phyloP scores from a whole-genome alignment of 83 land plant genomes.

The Diphasiastrum complanatum region DNA sequence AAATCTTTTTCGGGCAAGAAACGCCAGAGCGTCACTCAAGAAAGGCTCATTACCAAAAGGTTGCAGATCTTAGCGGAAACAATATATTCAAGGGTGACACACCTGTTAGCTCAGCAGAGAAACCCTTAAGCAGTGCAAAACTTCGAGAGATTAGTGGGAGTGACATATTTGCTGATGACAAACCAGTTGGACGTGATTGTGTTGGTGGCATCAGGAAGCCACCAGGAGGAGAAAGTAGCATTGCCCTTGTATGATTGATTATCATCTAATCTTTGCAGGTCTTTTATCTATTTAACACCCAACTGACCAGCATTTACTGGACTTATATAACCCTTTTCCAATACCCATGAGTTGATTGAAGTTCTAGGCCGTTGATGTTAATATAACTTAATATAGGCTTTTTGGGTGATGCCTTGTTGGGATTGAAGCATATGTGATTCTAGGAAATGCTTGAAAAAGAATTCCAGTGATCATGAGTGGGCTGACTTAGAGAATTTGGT shows the following conservation, averaged over 20 bases:
- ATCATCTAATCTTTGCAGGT: too few species aligned
- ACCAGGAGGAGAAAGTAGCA: constrained; percentile 15
- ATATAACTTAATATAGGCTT: too few species aligned
- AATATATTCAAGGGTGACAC: not conserved
- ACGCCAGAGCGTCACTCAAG: constrained; percentile 13
- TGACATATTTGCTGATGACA: constrained; percentile 11
- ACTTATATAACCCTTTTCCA: too few species aligned
- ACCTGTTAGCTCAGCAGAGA: not conserved
- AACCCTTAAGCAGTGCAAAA: constrained; percentile 11
- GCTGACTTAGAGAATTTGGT: too few species aligned
- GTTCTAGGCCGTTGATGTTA: too few species aligned
- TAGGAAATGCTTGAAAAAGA: too few species aligned
- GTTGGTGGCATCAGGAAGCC: constrained; percentile 1
- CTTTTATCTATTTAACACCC: too few species aligned
- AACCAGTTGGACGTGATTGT: not conserved
- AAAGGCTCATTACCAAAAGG: constrained; percentile 2
- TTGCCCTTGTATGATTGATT: constrained; percentile 5
- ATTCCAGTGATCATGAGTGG: too few species aligned
- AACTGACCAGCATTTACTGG: too few species aligned
- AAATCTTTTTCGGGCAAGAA: constrained; percentile 23
- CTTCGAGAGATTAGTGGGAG: constrained; percentile 11
- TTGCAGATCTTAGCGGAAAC: constrained; percentile 8
- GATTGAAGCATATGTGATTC: too few species aligned
- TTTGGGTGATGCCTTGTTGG: too few species aligned
- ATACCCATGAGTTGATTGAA: too few species aligned